Evolutionary conservation across 345 rosid genomes (phyloP).

Genomic region (Arabidopsis suecica): DNA sequence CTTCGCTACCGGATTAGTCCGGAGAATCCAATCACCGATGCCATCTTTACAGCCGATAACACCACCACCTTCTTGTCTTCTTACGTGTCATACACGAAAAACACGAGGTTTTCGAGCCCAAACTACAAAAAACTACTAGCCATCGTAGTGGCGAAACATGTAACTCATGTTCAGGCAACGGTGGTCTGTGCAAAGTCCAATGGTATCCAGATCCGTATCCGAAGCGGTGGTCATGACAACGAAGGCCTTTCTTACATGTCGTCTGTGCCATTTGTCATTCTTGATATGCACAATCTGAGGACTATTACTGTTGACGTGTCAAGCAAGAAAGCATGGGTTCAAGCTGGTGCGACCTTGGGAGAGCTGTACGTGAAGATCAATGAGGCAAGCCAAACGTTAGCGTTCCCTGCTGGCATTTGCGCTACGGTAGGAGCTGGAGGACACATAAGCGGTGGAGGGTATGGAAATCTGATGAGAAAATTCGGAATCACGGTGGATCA

Average conservation of each 20-base stretch:
- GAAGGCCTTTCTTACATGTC: constrained; percentile 59
- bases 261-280: constrained; percentile 51
- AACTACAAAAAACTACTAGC: constrained; percentile 41
- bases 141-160: constrained; percentile 46
- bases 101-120: constrained; percentile 44
- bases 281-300: constrained; percentile 56
- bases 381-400: constrained; percentile 46
- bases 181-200: constrained; percentile 51
- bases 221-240: constrained; percentile 63
- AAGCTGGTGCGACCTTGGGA: constrained; percentile 55
- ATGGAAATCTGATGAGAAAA: constrained; percentile 55
- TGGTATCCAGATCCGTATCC: constrained; percentile 53
- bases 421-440: constrained; percentile 62
- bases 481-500: constrained; percentile 53
- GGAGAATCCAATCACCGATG: constrained; percentile 15
- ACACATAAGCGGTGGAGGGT: constrained; percentile 57
- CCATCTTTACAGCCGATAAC: constrained; percentile 9
- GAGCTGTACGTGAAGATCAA: constrained; percentile 51
- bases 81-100: constrained; percentile 47
- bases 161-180: constrained; percentile 51
- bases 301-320: constrained; percentile 31
- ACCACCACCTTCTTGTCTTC: constrained; percentile 12
- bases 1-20: neutral
- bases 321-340: constrained; percentile 50
- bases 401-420: constrained; percentile 55